phyloP scores from a whole-genome alignment of 1,139 yeast species.

The Saccharomycopsis crataegensis region DNA sequence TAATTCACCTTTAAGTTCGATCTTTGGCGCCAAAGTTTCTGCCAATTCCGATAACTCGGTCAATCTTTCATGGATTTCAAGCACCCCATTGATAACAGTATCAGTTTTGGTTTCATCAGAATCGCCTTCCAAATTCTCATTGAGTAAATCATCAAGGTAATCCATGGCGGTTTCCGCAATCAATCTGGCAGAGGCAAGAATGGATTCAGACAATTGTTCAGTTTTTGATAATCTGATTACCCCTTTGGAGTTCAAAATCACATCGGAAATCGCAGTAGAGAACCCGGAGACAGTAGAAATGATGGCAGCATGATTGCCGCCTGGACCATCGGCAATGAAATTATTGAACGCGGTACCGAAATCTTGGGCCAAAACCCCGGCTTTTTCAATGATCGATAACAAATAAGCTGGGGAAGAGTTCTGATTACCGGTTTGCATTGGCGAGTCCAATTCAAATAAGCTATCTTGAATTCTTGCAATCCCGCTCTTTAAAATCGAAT shows the following conservation, averaged over 20 bases:
- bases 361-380: conserved; percentile 68
- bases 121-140: conserved; percentile 43
- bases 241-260: conserved; percentile 67
- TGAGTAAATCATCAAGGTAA: conserved; percentile 54
- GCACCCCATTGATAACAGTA: conserved; percentile 65
- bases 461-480: conserved; percentile 69
- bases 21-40: conserved; percentile 50
- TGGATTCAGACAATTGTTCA: conserved; percentile 44
- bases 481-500: conserved; percentile 64
- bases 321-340: conserved; percentile 69
- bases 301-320: conserved; percentile 61
- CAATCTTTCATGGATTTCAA: conserved; percentile 63
- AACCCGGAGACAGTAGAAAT: conserved; percentile 64
- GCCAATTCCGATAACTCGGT: conserved; percentile 51
- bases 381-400: conserved; percentile 62
- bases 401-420: conserved; percentile 70
- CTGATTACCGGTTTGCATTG: conserved; percentile 79
- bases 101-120: conserved; percentile 67
- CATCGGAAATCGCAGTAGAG: conserved; percentile 56
- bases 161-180: conserved; percentile 56
- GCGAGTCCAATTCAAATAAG: conserved; percentile 63
- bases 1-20: conserved; percentile 48
- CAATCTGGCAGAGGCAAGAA: conserved; percentile 44
- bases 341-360: conserved; percentile 76
- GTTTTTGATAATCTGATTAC: conserved; percentile 47